Conservation (phyloP, 306 rosid genomes). For the Cucumis cinereus region DNA sequence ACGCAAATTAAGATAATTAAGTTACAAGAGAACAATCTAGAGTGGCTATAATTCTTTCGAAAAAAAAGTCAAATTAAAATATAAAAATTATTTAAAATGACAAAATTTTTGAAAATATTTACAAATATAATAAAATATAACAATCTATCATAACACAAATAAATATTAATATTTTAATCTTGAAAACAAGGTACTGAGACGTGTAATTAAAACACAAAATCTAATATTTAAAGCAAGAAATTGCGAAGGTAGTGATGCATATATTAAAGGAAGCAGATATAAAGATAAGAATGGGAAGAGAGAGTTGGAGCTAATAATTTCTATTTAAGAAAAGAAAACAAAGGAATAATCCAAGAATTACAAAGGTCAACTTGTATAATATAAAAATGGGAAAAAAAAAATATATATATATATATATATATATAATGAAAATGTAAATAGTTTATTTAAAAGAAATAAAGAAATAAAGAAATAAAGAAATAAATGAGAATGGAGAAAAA, state of each 20-base stretch:
- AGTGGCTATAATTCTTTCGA: neutral
- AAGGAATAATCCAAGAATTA: neutral
- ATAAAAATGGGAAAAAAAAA: neutral
- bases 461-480: too few species aligned
- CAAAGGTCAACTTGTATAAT: slow-evolving; percentile 1
- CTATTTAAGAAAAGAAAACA: neutral
- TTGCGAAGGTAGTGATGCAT: neutral
- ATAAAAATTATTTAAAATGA: too few species aligned
- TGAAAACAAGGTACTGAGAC: too few species aligned
- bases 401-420: too few species aligned
- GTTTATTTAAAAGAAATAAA: too few species aligned
- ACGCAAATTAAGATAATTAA: neutral
- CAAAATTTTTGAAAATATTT: too few species aligned
- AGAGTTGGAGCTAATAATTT: neutral
- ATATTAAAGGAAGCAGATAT: neutral
- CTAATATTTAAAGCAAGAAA: neutral
- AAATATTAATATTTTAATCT: too few species aligned
- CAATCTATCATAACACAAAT: too few species aligned
- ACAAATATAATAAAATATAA: too few species aligned
- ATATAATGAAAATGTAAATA: too few species aligned
- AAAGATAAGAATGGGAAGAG: neutral
- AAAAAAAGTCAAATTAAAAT: too few species aligned
- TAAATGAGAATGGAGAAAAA: neutral
- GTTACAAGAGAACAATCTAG: neutral
- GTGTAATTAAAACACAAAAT: neutral